Evolutionary conservation across 345 rosid genomes (phyloP).

Genomic region (Heritiera littoralis): DNA sequence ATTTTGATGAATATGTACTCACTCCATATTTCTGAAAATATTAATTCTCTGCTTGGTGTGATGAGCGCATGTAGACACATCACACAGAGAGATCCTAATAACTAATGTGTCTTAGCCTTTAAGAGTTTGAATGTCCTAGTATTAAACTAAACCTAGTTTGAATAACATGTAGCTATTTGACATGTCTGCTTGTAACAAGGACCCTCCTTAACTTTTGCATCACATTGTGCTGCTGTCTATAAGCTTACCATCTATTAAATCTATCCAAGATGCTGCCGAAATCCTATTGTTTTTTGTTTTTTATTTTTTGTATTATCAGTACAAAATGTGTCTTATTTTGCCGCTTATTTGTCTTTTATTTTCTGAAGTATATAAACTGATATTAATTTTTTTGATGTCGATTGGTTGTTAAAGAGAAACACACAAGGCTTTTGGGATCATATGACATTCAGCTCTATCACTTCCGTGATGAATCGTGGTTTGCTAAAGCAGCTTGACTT

Average conservation of each 20-base stretch:
- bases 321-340: no score
- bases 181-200: neutral
- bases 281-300: neutral
- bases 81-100: neutral
- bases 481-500: constrained; percentile 76
- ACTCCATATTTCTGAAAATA: neutral
- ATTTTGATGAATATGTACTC: neutral
- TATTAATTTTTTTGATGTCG: neutral
- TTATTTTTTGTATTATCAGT: no score
- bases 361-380: constrained; percentile 1
- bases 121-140: neutral
- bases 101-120: neutral
- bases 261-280: neutral
- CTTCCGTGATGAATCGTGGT: constrained; percentile 63
- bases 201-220: neutral
- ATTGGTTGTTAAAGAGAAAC: constrained; percentile 43
- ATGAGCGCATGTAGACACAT: neutral
- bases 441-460: constrained; percentile 62
- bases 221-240: neutral
- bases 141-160: neutral
- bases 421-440: constrained; percentile 55
- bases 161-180: neutral
- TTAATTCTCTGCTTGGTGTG: no score
- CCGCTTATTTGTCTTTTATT: neutral
- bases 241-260: neutral